Evolutionary conservation across 768 basidiomycete genomes (phyloP), one percentile per base, ranked within the genome.

Genomic region (Trametes cingulata): DNA sequence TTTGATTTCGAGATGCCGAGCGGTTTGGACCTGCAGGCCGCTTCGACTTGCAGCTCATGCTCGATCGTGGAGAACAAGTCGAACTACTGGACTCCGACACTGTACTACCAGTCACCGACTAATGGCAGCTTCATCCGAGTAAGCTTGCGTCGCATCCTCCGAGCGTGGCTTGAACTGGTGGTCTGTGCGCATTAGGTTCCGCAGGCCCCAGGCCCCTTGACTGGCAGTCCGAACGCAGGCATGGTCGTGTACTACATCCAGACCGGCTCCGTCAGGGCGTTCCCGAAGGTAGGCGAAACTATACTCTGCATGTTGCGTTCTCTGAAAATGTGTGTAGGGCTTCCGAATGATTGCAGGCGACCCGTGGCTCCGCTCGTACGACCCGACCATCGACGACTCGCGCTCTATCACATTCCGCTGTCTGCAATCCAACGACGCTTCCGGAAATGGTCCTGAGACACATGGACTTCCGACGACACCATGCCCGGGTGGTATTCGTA

Each of bases 381-480:
- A 75, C 63, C 56, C 53, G 65, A 48, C 19, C 45, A 20, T 46
- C 51, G 25, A 24, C 5, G 50, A 67, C 48, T 12, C 63, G 8
- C 1, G 53, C 63, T 37, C 68, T 65, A 61, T 74, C 63, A 3
- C 67, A 66, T 63, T 68, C 66, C 19, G 63, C 47, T 67, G 69
- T 61, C 73, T 83, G 22, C 66, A 79, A 49, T 77, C 77, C 60
- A 65, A 69, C 48, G 74, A 74, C 2, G 46, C 46, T 10, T 48
- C 56, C n/a, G 49, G 48, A 68, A 62, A 14, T 68, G 73, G 1
- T 70, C 68, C 6, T 69, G 66, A 54, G 66, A 67, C 59, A 60
- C 49, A 51, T 47, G 62, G 58, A 17, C 60, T 69, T 17, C 66
- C 69, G 9, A 60, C 65, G 14, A 35, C 46, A 2, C 42, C 52